A percentile compares a stretch with the other conserved stretches of the same genome.
Evolutionary conservation across 306 rosid genomes (phyloP).

Genomic region (Alnus glutinosa): DNA sequence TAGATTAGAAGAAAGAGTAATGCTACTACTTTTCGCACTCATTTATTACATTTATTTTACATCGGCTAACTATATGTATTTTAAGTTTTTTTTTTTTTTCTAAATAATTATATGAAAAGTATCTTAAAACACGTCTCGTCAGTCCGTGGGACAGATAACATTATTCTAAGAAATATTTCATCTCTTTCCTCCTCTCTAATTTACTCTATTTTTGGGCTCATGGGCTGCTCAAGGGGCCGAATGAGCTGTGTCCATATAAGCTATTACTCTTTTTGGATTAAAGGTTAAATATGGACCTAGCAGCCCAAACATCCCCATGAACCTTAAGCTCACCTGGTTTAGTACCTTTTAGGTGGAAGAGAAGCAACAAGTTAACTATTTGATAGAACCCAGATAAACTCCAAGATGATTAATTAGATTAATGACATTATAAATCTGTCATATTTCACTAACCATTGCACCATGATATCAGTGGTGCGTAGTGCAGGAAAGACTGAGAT

Average conservation of each 20-base stretch:
- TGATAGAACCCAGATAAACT: background rate
- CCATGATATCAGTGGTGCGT: background rate
- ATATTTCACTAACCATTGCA: background rate
- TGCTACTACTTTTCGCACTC: too few species aligned
- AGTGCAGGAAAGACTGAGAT: background rate
- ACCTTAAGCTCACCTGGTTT: background rate
- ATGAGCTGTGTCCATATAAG: background rate
- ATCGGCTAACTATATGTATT: too few species aligned
- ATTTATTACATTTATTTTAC: too few species aligned
- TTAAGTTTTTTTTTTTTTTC: too few species aligned
- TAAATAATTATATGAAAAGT: too few species aligned
- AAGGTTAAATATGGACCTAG: background rate
- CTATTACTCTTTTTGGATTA: background rate
- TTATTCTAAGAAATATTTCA: too few species aligned
- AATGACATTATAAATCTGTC: constrained; percentile 4
- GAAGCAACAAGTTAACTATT: too few species aligned
- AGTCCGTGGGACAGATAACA: too few species aligned
- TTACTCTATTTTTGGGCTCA: background rate
- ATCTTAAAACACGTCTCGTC: too few species aligned
- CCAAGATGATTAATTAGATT: background rate
- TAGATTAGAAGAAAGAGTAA: too few species aligned
- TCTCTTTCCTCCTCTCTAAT: too few species aligned
- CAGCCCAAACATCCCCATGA: background rate
- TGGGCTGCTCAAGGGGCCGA: background rate
- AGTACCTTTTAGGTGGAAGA: too few species aligned